These are phyloP conservation scores for Oropetium thomaeum DNA, from an alignment of 176 grass and related monocot species.

Conservation along the genomic window DNA sequence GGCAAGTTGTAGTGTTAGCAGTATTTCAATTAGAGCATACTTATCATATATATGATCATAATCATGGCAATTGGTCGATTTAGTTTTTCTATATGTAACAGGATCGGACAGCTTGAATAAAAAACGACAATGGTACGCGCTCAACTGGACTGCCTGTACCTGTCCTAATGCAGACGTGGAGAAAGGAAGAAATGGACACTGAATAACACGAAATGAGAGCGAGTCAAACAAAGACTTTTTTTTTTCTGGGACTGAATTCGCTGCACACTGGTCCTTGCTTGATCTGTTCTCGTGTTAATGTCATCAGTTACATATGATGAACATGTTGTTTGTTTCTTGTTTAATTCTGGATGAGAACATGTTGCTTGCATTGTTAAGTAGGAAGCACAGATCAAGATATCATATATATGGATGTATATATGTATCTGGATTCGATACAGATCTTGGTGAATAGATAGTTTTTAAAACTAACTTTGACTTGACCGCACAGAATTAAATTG, in stretches of 20 bases:
- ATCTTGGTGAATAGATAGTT: slow-evolving; percentile 12
- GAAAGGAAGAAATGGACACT: too few relatives aligned
- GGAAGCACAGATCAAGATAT: too few relatives aligned
- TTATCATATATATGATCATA: background rate
- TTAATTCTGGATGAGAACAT: too few relatives aligned
- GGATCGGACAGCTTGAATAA: slow-evolving; percentile 9
- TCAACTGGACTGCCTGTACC: background rate
- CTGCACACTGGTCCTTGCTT: slow-evolving; percentile 5
- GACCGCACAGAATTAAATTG: background rate
- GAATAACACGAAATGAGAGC: background rate
- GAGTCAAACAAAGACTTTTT: slow-evolving; percentile 33
- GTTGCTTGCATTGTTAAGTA: too few relatives aligned
- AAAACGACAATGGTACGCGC: slow-evolving; percentile 19
- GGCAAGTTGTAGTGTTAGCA: slow-evolving; percentile 28
- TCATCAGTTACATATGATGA: slow-evolving; percentile 15
- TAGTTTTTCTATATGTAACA: background rate
- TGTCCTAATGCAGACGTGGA: slow-evolving; percentile 21
- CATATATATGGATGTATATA: too few relatives aligned
- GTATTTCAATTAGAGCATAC: slow-evolving; percentile 9
- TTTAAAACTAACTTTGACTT: background rate
- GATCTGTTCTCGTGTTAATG: background rate
- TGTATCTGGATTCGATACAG: background rate
- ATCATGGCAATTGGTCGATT: background rate
- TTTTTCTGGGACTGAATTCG: slow-evolving; percentile 19
- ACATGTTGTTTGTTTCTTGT: background rate